These are phyloP conservation scores for Cordyceps tenuipes DNA, from an alignment of 2,329 filamentous ascomycete species.

Conservation along the genomic window DNA sequence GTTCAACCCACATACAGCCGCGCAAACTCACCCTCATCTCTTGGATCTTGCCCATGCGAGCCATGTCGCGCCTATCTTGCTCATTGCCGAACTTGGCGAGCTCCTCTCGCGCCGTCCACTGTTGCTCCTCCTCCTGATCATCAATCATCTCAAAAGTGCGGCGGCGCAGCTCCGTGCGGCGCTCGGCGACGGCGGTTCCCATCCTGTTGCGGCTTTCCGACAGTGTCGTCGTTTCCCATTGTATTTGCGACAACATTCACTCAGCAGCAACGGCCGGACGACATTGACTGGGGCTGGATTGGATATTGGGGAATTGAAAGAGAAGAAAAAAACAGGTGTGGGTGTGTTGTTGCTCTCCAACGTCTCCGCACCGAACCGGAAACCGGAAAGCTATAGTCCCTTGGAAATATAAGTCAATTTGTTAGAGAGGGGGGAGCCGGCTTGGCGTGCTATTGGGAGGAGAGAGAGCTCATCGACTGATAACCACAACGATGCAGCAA, in stretches of 20 bases:
- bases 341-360: too few species aligned
- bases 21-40: slow-evolving; percentile 31
- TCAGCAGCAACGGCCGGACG: background rate
- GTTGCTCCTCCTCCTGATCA: slow-evolving; percentile 22
- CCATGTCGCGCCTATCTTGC: slow-evolving; percentile 35
- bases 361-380: too few species aligned
- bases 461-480: too few species aligned
- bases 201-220: background rate
- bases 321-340: too few species aligned
- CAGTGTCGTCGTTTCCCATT: background rate
- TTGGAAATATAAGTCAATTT: too few species aligned
- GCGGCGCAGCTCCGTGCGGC: background rate
- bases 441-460: too few species aligned
- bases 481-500: background rate
- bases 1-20: too few species aligned
- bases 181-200: background rate
- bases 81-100: slow-evolving; percentile 14
- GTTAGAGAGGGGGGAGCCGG: too few species aligned
- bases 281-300: background rate
- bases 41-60: slow-evolving; percentile 40
- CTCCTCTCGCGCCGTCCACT: slow-evolving; percentile 13
- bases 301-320: too few species aligned
- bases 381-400: too few species aligned
- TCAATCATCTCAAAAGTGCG: slow-evolving; percentile 13
- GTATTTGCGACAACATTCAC: background rate